phyloP scores from a whole-genome alignment of 2,329 filamentous ascomycete species.

The Xylaria sp. region DNA sequence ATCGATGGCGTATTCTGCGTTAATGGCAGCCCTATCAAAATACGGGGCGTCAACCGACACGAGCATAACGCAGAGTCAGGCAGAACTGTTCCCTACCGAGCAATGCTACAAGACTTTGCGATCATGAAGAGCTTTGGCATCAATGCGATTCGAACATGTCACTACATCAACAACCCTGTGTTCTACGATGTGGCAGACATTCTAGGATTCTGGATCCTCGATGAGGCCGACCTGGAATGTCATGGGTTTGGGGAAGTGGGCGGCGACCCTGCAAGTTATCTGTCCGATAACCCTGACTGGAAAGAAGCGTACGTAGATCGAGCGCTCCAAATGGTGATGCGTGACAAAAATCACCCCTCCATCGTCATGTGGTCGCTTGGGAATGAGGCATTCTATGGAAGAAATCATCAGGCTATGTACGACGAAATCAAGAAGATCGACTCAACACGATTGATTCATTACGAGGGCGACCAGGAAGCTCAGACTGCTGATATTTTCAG shows the following conservation, averaged over 20 bases:
- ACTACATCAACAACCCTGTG: conserved; percentile 71
- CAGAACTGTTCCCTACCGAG: conserved; percentile 69
- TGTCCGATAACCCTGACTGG: conserved; percentile 71
- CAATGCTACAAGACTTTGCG: conserved; percentile 70
- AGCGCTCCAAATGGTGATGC: conserved; percentile 70
- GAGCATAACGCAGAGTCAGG: conserved; percentile 74
- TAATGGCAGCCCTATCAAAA: conserved; percentile 72
- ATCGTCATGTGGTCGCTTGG: conserved; percentile 79
- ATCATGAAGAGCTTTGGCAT: conserved; percentile 77
- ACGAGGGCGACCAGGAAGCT: conserved; percentile 70
- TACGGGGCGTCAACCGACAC: conserved; percentile 77
- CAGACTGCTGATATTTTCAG: conserved; percentile 71
- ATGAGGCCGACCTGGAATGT: conserved; percentile 66
- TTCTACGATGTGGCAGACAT: conserved; percentile 72
- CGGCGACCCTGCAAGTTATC: conserved; percentile 59
- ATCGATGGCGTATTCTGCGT: conserved; percentile 71
- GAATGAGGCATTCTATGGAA: conserved; percentile 77
- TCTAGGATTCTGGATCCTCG: conserved; percentile 72
- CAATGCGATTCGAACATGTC: conserved; percentile 75
- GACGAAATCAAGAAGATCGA: conserved; percentile 69
- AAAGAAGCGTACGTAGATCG: conserved; percentile 74
- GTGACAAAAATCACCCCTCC: conserved; percentile 70
- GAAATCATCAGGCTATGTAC: conserved; percentile 76
- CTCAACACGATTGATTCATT: conserved; percentile 69
- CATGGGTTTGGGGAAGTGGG: conserved; percentile 61